phyloP scores from a whole-genome alignment of 345 rosid species.

The Eucalyptus regnans region DNA sequence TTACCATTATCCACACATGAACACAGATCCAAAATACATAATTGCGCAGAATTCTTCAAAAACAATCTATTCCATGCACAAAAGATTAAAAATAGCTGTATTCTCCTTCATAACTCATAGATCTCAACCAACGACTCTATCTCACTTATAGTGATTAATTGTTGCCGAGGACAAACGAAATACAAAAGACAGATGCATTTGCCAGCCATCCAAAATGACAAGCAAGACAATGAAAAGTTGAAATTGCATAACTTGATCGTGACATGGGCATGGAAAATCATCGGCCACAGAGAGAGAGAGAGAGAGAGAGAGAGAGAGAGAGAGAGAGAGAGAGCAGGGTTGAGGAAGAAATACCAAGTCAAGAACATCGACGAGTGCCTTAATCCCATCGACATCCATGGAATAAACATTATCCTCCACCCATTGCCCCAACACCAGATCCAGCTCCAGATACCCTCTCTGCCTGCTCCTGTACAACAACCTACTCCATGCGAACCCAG shows the following conservation, averaged over 20 bases:
- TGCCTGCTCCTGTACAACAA: slow-evolving; percentile 91
- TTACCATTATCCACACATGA: background rate
- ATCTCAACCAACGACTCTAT: background rate
- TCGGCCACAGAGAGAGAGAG: background rate
- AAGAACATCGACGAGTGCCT: slow-evolving; percentile 70
- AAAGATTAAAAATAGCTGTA: background rate
- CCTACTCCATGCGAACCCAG: slow-evolving; percentile 8
- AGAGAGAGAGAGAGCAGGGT: background rate
- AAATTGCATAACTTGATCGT: background rate
- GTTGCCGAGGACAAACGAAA: background rate
- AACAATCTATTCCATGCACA: background rate
- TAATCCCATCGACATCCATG: slow-evolving; percentile 63
- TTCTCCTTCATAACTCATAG: background rate
- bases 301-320: background rate
- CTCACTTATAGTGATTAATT: background rate
- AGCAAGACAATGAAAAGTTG: background rate
- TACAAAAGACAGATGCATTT: background rate
- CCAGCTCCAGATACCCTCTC: slow-evolving; percentile 89
- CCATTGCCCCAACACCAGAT: slow-evolving; percentile 89
- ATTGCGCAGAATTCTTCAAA: background rate
- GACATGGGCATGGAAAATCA: background rate
- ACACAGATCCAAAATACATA: background rate
- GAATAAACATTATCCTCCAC: slow-evolving; percentile 67
- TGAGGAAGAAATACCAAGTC: slow-evolving; percentile 42
- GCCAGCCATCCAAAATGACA: background rate